phyloP scores from a whole-genome alignment of 495 filamentous ascomycete species.

The Friedmanniomyces simplex region DNA sequence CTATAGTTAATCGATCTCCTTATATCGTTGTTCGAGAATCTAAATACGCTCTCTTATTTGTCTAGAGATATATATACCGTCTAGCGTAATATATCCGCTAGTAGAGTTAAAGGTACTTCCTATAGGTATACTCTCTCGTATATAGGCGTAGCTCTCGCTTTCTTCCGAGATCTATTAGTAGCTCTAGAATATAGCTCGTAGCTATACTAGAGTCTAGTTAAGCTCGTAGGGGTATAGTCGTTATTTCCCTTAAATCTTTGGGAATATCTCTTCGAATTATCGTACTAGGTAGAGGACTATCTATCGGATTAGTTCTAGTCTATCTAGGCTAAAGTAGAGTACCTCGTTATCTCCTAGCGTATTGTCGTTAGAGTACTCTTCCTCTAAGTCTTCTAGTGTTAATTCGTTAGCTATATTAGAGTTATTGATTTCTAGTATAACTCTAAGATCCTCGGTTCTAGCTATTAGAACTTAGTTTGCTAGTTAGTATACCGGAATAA shows the following conservation, averaged over 20 bases:
- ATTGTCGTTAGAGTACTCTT: too few species aligned
- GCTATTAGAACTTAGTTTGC: neutral
- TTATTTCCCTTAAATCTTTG: conserved; percentile 1
- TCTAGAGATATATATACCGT: neutral
- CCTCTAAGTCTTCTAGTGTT: neutral
- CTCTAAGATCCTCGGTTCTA: neutral
- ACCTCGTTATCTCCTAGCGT: too few species aligned
- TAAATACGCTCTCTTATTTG: neutral
- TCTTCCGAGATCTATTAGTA: too few species aligned
- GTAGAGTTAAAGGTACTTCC: neutral
- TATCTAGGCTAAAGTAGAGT: too few species aligned
- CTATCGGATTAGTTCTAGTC: too few species aligned
- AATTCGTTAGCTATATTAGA: neutral
- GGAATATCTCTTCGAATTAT: conserved; percentile 1
- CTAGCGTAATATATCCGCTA: neutral
- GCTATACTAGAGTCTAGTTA: neutral
- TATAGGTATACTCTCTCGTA: neutral
- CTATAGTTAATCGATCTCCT: neutral
- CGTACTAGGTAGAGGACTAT: neutral
- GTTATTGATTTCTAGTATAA: neutral
- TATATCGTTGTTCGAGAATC: neutral
- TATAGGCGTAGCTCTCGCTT: too few species aligned
- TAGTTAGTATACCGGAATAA: neutral
- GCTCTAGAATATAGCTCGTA: neutral
- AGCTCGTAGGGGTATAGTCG: neutral